Percentiles rank a stretch among this genome's conserved stretches.
These are phyloP conservation scores for Didymella pomorum DNA, from an alignment of 2,329 filamentous ascomycete species.

Conservation along the genomic window DNA sequence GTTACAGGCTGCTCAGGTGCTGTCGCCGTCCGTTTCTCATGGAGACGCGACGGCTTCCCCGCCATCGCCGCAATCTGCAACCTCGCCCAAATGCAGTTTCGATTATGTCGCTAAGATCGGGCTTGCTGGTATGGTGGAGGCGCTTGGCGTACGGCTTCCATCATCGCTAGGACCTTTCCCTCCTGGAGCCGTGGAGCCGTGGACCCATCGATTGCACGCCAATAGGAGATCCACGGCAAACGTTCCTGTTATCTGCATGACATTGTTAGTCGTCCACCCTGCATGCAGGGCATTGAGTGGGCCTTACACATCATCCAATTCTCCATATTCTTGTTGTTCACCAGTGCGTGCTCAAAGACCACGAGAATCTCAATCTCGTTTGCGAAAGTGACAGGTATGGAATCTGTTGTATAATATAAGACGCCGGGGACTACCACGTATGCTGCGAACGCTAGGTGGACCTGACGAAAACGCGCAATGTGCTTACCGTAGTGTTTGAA, in stretches of 20 bases:
- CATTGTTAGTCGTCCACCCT: neutral
- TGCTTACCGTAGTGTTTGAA: neutral
- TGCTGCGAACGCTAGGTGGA: neutral
- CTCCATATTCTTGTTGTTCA: neutral
- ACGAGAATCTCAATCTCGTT: neutral
- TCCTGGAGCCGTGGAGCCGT: neutral
- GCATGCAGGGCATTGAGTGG: neutral
- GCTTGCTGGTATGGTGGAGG: neutral
- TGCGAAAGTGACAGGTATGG: neutral
- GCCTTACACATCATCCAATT: neutral
- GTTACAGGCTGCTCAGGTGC: neutral
- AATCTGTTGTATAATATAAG: neutral
- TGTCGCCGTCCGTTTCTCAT: neutral
- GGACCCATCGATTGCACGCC: neutral
- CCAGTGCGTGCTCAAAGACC: neutral
- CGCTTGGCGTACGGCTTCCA: neutral
- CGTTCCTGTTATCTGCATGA: neutral
- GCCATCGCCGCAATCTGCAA: neutral
- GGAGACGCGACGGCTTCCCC: neutral
- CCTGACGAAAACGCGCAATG: neutral
- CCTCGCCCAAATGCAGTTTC: neutral
- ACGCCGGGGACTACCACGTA: neutral
- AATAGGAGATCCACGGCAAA: neutral
- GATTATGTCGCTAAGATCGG: neutral
- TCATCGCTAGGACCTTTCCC: neutral